Evolutionary conservation across 73 alveolate species (phyloP), one percentile per base, ranked within the genome.

Genomic region (Tetrahymena elliotti): DNA sequence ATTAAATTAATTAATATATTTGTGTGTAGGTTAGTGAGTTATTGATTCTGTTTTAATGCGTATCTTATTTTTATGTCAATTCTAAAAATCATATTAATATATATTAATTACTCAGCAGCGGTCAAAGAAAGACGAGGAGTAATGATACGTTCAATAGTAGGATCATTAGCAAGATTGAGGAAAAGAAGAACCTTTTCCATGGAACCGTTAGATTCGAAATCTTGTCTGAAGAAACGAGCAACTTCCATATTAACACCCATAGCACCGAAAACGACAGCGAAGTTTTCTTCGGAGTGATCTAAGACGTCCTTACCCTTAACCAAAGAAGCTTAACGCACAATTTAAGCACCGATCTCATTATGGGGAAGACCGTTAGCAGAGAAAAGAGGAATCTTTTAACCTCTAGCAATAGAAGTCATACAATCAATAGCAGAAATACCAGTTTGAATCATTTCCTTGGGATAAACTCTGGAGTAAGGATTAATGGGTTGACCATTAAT

Each of bases 161-260:
- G 99, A 84, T 97, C 99, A 95, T 99, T 98, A 84, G 99, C 99
- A 97, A 99, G 97, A 97, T 99, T 99, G 99, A 99, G 97, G 98
- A 99, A 99, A 94, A 99, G 98, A 35, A 99, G 99, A 97, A 99
- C 99, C 93, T 99, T 97, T 93, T 99, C 99, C 99, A 99, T 99
- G 93, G 99, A 98, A 31, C 99, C 99, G 95, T 99, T 99, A 82
- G 98, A 99, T 96, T 99, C 99, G 98, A 99, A 99, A 97, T 99
- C 99, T 96, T 99, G 98, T 98, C 99, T 98, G 99, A 99, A 99
- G 98, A 99, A 99, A 84, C 99, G 97, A 38, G 99, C 99, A 53
- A 99, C 99, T 98, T 99, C 99, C 99, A 99, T 98, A 97, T 99
- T 99, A 84, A 99, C 99, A 95, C 99, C 99, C 99, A 99, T 99